Evolutionary conservation across 140 eudicot species (phyloP).

Genomic region (Oenanthe javanica): DNA sequence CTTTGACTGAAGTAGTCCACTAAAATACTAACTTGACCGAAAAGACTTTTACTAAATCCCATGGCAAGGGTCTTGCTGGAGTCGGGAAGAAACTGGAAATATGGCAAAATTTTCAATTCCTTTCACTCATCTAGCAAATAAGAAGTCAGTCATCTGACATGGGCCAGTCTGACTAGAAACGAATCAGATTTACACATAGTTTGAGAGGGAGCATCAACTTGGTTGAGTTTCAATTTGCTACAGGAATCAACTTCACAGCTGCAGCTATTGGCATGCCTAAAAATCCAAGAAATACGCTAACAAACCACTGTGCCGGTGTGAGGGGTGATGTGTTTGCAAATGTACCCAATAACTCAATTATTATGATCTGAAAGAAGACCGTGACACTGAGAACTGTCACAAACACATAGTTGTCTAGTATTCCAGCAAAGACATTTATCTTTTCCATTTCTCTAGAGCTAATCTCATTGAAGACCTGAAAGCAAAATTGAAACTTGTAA

Average conservation of each 20-base stretch:
- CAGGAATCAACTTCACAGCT: conserved; percentile 47
- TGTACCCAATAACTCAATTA: conserved; percentile 67
- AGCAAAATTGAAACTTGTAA: neutral
- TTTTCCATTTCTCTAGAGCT: conserved; percentile 91
- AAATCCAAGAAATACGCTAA: conserved; percentile 62
- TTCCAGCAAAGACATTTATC: conserved; percentile 72
- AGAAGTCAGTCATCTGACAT: neutral
- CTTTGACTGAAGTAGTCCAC: neutral
- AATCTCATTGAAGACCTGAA: conserved; percentile 88
- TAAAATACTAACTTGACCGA: neutral
- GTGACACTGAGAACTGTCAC: conserved; percentile 57
- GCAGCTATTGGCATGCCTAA: conserved; percentile 93
- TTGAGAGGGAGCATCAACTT: conserved; percentile 5
- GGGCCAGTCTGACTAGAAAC: neutral
- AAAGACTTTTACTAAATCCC: neutral
- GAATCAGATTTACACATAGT: neutral
- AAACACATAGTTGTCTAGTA: conserved; percentile 70
- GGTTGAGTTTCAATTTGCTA: conserved; percentile 16
- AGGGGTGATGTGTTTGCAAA: conserved; percentile 84
- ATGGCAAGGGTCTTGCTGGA: neutral
- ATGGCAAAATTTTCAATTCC: conserved; percentile 8
- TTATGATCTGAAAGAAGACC: conserved; percentile 63
- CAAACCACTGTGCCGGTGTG: conserved; percentile 53
- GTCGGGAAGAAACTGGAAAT: conserved; percentile 4
- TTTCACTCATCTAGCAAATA: conserved; percentile 9